These are phyloP conservation scores for Physaria fendleri DNA, from an alignment of 345 rosid species.

Conservation along the genomic window DNA sequence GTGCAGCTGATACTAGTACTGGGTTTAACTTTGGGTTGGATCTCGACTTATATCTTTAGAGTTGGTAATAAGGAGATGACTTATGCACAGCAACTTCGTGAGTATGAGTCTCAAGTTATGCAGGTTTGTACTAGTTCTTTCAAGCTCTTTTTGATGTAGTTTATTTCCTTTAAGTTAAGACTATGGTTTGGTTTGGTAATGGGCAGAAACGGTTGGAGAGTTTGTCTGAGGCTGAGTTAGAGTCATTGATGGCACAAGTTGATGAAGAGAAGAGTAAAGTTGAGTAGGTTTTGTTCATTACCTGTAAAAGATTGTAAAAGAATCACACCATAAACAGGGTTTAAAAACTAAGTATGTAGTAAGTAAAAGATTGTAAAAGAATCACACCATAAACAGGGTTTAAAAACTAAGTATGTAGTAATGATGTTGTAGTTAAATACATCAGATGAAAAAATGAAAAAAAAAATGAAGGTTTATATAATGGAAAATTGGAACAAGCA, in stretches of 20 bases:
- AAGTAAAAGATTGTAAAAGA: too few species aligned
- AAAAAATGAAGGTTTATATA: too few species aligned
- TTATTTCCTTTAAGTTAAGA: not conserved
- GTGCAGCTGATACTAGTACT: conserved; percentile 76
- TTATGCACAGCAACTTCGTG: conserved; percentile 85
- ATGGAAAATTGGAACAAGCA: too few species aligned
- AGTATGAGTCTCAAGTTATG: conserved; percentile 92
- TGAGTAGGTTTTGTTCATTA: conserved; percentile 5
- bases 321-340: conserved; percentile 10
- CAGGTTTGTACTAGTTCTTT: conserved; percentile 41
- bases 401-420: too few species aligned
- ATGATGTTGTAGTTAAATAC: too few species aligned
- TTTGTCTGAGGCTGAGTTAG: conserved; percentile 81
- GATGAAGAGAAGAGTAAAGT: conserved; percentile 76
- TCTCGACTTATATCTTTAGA: conserved; percentile 80
- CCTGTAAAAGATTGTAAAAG: conserved; percentile 10
- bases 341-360: too few species aligned
- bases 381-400: too few species aligned
- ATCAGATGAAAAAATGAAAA: too few species aligned
- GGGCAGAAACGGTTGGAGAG: conserved; percentile 85
- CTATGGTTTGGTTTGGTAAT: conserved; percentile 4
- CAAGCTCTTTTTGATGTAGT: not conserved
- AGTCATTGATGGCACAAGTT: conserved; percentile 77
- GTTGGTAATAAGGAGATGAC: conserved; percentile 99
- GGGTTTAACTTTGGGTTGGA: conserved; percentile 93